These are phyloP conservation scores for Puccinia polysora DNA, from an alignment of 1,284 basidiomycete species.

Conservation along the genomic window DNA sequence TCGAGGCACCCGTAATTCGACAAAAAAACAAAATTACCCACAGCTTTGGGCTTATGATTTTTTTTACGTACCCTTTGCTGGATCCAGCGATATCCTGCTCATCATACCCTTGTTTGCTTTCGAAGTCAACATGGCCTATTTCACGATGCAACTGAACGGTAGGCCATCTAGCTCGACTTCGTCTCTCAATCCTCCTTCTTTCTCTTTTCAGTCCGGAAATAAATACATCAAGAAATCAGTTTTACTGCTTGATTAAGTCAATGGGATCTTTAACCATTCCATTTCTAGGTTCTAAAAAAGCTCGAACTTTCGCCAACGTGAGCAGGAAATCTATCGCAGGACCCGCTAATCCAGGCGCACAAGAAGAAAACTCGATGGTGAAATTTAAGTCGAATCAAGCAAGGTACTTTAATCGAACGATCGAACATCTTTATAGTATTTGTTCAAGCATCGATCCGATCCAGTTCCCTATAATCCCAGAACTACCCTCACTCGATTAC, in stretches of 20 bases:
- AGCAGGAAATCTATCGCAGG: not conserved
- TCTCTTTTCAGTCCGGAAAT: not conserved
- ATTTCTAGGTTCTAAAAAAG: slow-evolving; percentile 12
- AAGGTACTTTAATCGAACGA: slow-evolving; percentile 11
- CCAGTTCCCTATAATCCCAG: slow-evolving; percentile 22
- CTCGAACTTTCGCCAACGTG: not conserved
- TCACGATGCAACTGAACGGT: slow-evolving; percentile 30
- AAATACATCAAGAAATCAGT: not conserved
- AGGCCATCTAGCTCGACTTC: not conserved
- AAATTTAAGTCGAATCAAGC: slow-evolving; percentile 9
- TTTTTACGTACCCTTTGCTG: not conserved
- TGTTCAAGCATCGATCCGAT: slow-evolving; percentile 18
- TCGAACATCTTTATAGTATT: slow-evolving; percentile 27
- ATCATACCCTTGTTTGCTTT: slow-evolving; percentile 34
- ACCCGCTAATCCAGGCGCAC: not conserved
- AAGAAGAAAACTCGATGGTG: not conserved
- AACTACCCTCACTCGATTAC: slow-evolving; percentile 10
- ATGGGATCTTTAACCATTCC: not conserved
- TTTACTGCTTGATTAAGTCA: not conserved
- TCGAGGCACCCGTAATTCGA: not conserved
- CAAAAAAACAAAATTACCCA: not conserved
- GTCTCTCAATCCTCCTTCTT: not conserved
- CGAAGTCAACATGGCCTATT: slow-evolving; percentile 40
- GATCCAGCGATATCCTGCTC: slow-evolving; percentile 22
- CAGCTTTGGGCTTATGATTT: not conserved